Percentiles rank a stretch among this genome's conserved stretches.
Conservation (phyloP, 2,329 filamentous ascomycete species). For the Fusarium dlaminii region DNA sequence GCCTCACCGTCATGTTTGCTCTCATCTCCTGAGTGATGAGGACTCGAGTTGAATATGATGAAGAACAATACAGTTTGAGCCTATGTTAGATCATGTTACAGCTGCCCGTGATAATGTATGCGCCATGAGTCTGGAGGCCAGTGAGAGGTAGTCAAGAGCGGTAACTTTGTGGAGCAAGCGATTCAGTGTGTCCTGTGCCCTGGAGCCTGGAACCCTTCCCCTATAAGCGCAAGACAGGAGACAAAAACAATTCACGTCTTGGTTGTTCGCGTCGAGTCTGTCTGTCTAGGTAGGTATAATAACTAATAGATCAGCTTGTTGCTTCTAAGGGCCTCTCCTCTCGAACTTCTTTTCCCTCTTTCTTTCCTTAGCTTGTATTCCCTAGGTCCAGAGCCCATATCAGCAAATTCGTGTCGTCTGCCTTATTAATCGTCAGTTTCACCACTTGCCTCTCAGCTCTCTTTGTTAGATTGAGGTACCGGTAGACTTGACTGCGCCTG, state of each 20-base stretch:
- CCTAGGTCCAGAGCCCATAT: background rate
- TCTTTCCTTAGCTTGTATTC: background rate
- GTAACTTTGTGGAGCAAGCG: slow-evolving; percentile 4
- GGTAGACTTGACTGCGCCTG: slow-evolving; percentile 3
- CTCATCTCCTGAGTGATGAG: background rate
- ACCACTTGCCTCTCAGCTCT: slow-evolving; percentile 15
- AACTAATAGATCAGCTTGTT: background rate
- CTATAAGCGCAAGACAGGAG: background rate
- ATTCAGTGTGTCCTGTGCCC: slow-evolving; percentile 16
- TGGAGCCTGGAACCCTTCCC: background rate
- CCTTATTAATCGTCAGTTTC: background rate
- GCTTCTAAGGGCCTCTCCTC: background rate
- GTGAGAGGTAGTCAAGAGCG: too few relatives aligned
- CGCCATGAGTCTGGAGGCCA: background rate
- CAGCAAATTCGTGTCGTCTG: slow-evolving; percentile 3
- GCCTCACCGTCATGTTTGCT: background rate
- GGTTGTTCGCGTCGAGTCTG: background rate
- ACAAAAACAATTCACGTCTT: slow-evolving; percentile 2
- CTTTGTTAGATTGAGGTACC: background rate
- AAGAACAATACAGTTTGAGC: background rate
- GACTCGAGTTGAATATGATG: background rate
- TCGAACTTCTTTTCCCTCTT: background rate
- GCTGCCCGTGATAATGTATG: background rate
- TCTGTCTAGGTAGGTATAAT: background rate
- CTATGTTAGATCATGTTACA: too few relatives aligned